Conservation (phyloP, 2,329 filamentous ascomycete species). For the Diaporthe citriasiana region DNA sequence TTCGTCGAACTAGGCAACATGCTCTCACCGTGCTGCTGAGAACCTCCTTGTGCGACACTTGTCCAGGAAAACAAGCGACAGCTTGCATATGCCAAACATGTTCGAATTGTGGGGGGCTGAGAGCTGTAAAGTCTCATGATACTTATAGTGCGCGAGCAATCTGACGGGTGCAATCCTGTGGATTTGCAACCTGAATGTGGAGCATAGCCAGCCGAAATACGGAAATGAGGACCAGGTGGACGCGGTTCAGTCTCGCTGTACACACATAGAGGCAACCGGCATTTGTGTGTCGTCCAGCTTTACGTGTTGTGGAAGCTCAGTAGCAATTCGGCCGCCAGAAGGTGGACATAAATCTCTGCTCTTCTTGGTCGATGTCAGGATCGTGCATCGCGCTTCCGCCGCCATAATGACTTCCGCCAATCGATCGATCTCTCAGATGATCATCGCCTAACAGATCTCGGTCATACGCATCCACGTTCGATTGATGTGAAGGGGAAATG, state of each 20-base stretch:
- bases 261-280: not conserved
- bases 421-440: not conserved
- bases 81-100: not conserved
- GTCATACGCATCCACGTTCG: not conserved
- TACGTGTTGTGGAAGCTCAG: not conserved
- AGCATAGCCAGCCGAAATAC: not conserved
- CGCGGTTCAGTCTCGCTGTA: not conserved
- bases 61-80: not conserved
- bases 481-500: not conserved
- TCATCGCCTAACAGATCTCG: not conserved
- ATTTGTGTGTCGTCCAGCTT: not conserved
- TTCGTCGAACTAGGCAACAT: not conserved
- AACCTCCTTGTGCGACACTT: not conserved
- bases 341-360: slow-evolving; percentile 37
- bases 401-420: not conserved
- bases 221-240: not conserved
- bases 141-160: too few relatives aligned
- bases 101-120: not conserved
- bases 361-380: slow-evolving; percentile 33
- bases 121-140: not conserved
- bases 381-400: not conserved
- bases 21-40: not conserved
- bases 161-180: not conserved
- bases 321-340: slow-evolving; percentile 38
- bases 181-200: not conserved